Evolutionary conservation across 257 asterid species (phyloP).

Genomic region (Plantago elongata): DNA sequence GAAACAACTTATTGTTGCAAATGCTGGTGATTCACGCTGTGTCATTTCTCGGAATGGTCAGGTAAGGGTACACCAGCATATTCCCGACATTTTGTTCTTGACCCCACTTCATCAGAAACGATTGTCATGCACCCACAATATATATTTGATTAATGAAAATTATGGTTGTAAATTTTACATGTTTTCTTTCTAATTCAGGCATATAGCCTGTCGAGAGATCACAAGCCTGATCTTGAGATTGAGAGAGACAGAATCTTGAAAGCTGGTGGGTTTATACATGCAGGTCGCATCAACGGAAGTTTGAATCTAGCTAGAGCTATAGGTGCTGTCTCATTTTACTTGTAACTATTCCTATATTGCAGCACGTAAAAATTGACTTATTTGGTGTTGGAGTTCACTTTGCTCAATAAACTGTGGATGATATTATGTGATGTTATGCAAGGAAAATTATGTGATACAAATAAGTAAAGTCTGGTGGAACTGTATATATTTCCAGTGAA

Average conservation of each 20-base stretch:
- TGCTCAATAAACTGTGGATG: conserved; percentile 4
- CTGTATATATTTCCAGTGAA: not conserved
- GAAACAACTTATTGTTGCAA: conserved; percentile 79
- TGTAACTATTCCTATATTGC: conserved; percentile 11
- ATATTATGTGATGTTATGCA: not conserved
- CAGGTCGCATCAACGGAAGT: conserved; percentile 94
- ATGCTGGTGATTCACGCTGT: conserved; percentile 99
- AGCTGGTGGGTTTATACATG: conserved; percentile 95
- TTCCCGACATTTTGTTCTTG: conserved; percentile 1
- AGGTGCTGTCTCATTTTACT: conserved; percentile 37
- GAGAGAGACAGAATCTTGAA: conserved; percentile 86
- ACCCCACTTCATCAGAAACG: not conserved
- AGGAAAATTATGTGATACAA: conserved; percentile 7
- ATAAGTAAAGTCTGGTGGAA: conserved; percentile 4
- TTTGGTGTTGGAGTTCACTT: not conserved
- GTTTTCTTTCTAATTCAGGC: conserved; percentile 44
- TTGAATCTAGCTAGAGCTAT: conserved; percentile 94
- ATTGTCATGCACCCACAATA: not conserved
- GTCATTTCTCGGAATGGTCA: conserved; percentile 95
- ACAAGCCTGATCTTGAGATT: conserved; percentile 88
- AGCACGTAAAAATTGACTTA: not conserved
- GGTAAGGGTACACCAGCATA: conserved; percentile 37
- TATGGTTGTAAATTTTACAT: not conserved
- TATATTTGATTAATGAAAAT: not conserved
- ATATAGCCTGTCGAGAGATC: conserved; percentile 92